A percentile compares a stretch with the other conserved stretches of the same genome.
These are phyloP conservation scores for Pseudogymnoascus sp. DNA, from an alignment of 2,329 filamentous ascomycete genomes.

Conservation along the genomic window DNA sequence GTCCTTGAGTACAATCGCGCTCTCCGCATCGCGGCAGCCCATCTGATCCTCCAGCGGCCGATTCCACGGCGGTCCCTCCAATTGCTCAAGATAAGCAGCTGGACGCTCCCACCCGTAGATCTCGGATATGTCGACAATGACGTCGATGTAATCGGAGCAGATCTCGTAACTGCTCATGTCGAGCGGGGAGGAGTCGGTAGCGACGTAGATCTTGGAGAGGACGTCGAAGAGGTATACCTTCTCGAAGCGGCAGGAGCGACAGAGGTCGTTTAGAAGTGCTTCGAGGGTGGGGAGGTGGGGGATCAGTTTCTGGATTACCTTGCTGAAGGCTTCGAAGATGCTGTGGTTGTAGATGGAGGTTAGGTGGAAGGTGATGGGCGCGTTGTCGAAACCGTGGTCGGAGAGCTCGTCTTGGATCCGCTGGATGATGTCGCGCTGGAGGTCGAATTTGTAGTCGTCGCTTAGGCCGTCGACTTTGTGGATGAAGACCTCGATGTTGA, in stretches of 20 bases:
- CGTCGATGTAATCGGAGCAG: conserved; percentile 96
- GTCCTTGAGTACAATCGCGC: conserved; percentile 61
- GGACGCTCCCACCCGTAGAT: conserved; percentile 76
- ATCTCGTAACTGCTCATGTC: conserved; percentile 97
- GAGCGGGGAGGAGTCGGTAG: conserved; percentile 85
- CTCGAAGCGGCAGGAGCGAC: conserved; percentile 88
- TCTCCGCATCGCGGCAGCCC: conserved; percentile 60
- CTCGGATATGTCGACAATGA: conserved; percentile 94
- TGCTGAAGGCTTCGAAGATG: conserved; percentile 96
- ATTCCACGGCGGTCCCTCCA: conserved; percentile 57
- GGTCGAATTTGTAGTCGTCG: conserved; percentile 93
- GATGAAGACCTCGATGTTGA: conserved; percentile 97
- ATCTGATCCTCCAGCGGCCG: conserved; percentile 60
- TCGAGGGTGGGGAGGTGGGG: conserved; percentile 89
- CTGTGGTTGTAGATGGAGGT: conserved; percentile 98
- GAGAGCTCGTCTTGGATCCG: conserved; percentile 93
- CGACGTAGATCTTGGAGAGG: conserved; percentile 96
- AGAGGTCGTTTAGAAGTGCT: conserved; percentile 87
- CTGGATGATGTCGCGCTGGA: conserved; percentile 93
- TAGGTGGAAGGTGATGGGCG: conserved; percentile 88
- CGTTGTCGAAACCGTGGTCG: conserved; percentile 88
- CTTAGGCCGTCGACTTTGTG: conserved; percentile 98
- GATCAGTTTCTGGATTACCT: conserved; percentile 96
- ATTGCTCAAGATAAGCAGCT: conserved; percentile 46
- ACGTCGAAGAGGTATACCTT: conserved; percentile 98